Percentiles rank a stretch among this genome's conserved stretches.
phyloP scores from a whole-genome alignment of 2,329 filamentous ascomycete genomes.

The Paecilomyces sp. region DNA sequence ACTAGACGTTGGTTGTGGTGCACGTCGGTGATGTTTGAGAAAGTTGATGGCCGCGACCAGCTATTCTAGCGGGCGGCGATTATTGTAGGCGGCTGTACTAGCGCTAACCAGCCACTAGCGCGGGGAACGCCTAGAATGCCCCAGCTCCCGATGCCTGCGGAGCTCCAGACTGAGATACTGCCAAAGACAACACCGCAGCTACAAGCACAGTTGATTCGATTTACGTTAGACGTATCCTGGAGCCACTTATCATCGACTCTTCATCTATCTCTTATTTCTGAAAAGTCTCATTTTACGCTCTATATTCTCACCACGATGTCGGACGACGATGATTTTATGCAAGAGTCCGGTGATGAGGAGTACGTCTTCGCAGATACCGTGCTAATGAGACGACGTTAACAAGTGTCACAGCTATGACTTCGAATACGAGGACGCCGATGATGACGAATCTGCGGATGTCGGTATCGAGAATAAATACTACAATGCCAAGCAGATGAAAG shows the following conservation, averaged over 20 bases:
- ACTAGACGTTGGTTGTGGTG: neutral
- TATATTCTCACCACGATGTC: slow-evolving; percentile 49
- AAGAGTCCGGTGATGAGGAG: slow-evolving; percentile 82
- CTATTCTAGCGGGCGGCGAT: neutral
- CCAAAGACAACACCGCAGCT: neutral
- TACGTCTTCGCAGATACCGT: slow-evolving; percentile 36
- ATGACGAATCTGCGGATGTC: slow-evolving; percentile 79
- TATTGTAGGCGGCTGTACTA: neutral
- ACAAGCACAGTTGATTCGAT: neutral
- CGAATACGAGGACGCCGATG: slow-evolving; percentile 92
- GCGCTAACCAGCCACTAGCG: slow-evolving; percentile 2
- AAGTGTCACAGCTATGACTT: slow-evolving; percentile 67
- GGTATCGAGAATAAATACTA: slow-evolving; percentile 99
- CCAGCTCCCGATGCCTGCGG: slow-evolving; percentile 14
- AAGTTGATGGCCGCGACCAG: neutral
- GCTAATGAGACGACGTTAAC: slow-evolving; percentile 16
- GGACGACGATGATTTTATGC: slow-evolving; percentile 87
- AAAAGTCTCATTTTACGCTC: neutral
- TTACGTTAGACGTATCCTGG: neutral
- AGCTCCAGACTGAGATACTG: slow-evolving; percentile 1
- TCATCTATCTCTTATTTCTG: neutral
- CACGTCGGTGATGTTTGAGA: neutral
- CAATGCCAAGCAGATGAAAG: slow-evolving; percentile 96
- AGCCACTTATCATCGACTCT: neutral
- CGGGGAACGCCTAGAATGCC: slow-evolving; percentile 6